Conservation (phyloP, 202 grass and related monocot genomes). For the Schoenoplectus tabernaemontani region DNA sequence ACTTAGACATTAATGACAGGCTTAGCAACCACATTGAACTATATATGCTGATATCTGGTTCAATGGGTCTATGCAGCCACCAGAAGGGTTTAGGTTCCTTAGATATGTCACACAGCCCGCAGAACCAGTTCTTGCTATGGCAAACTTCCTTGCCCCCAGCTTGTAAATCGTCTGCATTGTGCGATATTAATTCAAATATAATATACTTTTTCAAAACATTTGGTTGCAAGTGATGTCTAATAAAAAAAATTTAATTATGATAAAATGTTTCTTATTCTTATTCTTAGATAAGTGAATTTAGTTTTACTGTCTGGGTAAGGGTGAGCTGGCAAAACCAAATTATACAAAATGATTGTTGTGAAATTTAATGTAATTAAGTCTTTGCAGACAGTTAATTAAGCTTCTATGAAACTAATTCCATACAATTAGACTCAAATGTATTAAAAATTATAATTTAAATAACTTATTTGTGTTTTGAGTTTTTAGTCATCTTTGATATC, state of each 20-base stretch:
- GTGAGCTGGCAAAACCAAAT: not conserved
- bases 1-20: not conserved
- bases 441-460: too few species aligned
- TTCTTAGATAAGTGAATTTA: not conserved
- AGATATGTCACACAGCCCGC: slow-evolving; percentile 21
- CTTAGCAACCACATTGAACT: not conserved
- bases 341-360: not conserved
- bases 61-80: slow-evolving; percentile 13
- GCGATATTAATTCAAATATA: not conserved
- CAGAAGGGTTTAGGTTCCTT: slow-evolving; percentile 9
- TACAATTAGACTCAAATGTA: too few species aligned
- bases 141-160: slow-evolving; percentile 32
- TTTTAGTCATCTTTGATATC: too few species aligned
- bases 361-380: too few species aligned
- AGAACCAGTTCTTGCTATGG: not conserved
- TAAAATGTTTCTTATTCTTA: not conserved
- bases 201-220: not conserved
- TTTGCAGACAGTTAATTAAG: too few species aligned
- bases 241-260: not conserved
- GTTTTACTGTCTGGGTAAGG: not conserved
- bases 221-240: not conserved
- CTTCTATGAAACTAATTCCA: too few species aligned
- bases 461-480: too few species aligned
- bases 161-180: slow-evolving; percentile 26
- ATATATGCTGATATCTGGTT: slow-evolving; percentile 10